Evolutionary conservation across 1,284 basidiomycete genomes (phyloP), one percentile per base, ranked within the genome.

Genomic region (Microbotryum silenes-acaulis): DNA sequence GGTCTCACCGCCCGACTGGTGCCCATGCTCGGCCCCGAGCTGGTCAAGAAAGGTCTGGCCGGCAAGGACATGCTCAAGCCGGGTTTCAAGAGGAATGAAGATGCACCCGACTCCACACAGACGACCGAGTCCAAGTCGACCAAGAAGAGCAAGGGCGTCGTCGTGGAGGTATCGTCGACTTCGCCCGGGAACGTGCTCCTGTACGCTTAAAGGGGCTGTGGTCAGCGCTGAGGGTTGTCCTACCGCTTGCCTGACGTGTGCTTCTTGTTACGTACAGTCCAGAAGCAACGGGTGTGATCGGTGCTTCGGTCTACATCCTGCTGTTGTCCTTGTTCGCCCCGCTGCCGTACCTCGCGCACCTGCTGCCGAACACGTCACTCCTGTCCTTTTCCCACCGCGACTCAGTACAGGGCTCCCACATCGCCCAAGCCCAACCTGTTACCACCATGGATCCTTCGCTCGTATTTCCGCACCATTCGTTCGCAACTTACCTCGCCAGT

Each of bases 401-500:
- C 37, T 42, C 14, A 18, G 37, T 16, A 42, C 37, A 42, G 37
- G 37, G 14, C 66, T 82, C 74, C 29, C 20, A 7, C 8, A 54
- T 37, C 33, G 20, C 29, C 59, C 62, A 54, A 61, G 27, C 42
- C 59, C 50, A 23, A 21, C 53, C 45, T 63, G 37, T 59, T 33
- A 31, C 48, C 21, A n/a, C 48, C 57, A 18, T 59, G 9, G 58
- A 59, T 46, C 48, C 52, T 18, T 47, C 51, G 16, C 55, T 64
- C 48, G 54, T 62, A 31, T 71, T 71, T 42, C 67, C 70, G 33
- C 68, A 67, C 51, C 60, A 63, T 50, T 65, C 56, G 87, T 81
- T 98, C 56, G 84, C 92, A 1, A 84, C 92, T 1, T 98, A 96
- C 76, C 81, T 99, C 20, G 94, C 94, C 0, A 91, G 91, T 1